phyloP scores from a whole-genome alignment of 2,329 filamentous ascomycete genomes.

The Colletotrichum sp. region DNA sequence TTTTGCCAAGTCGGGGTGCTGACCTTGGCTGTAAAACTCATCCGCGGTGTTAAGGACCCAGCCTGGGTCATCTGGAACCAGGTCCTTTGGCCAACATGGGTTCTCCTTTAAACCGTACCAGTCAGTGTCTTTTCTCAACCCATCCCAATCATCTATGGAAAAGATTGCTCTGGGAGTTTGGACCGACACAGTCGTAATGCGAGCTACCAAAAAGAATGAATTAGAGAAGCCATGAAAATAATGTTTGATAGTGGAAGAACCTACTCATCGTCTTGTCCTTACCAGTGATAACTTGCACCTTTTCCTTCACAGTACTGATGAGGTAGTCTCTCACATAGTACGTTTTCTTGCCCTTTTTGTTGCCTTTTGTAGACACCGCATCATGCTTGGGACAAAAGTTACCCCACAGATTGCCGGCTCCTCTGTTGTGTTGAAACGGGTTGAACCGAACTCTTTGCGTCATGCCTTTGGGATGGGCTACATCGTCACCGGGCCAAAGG shows the following conservation, averaged over 20 bases:
- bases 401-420: background rate
- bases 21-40: background rate
- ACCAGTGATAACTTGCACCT: background rate
- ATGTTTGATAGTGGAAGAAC: too few species aligned
- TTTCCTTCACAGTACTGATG: rapidly evolving
- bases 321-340: background rate
- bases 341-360: too few species aligned
- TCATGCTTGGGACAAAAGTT: background rate
- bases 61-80: background rate
- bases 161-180: background rate
- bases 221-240: too few species aligned
- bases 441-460: background rate
- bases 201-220: too few species aligned
- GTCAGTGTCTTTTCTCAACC: background rate
- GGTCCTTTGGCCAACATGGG: background rate
- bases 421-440: background rate
- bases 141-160: background rate
- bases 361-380: too few species aligned
- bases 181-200: background rate
- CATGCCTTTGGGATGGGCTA: background rate
- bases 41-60: background rate
- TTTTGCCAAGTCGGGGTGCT: background rate
- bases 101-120: background rate
- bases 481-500: rapidly evolving
- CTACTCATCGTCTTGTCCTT: background rate